Base-by-base conservation (phyloP, 805 yeast genomes). In the Barnettozyma botsteinii region DNA sequence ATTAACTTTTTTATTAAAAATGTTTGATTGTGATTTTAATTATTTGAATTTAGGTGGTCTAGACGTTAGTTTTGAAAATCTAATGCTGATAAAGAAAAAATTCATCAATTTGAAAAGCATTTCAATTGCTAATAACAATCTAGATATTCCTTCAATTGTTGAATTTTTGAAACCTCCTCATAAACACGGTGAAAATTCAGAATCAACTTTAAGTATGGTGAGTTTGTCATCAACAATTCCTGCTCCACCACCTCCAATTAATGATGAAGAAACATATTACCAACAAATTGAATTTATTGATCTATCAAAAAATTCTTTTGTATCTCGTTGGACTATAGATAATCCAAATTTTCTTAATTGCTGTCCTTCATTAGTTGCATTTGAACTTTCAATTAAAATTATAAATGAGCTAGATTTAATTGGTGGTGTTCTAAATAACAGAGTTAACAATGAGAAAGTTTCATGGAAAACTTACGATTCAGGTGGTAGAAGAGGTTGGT, bases 401-500 rank as follows among this genome's bases (percentile, higher is more conserved):
- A 62, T 73, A 30, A 75, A 68, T 41, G 76, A 74, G 19, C 51
- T 76, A 28, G 71, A 73, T 10, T 26, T 40, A 9, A 46, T 51
- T 20, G 61, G 60, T 17, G 57, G 59, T 4, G 41, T 42, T 19
- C 27, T 55, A 10, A 40, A 37, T 40, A 61, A 37, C 27, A 45
- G 56, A 20, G 54, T 57, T 23, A 33, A 39, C 13, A 51, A 36
- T 38, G 53, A 39, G 40, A 61, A 39, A 38, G 48, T 31, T 51
- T 52, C 25, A 38, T 65, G 51, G 59, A 53, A 35, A 39, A 56
- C 45, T 44, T 61, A 15, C 60, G 70, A 40, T 47, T 69, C 66
- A 19, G 66, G 55, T 51, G 94, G 95, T 5, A 69, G 95, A 45
- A 69, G 96, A 45, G 80, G 85, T 11, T 87, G 96, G 95, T 58